Conservation (phyloP, 306 rosid genomes). For the Sphenostylis stenocarpa region DNA sequence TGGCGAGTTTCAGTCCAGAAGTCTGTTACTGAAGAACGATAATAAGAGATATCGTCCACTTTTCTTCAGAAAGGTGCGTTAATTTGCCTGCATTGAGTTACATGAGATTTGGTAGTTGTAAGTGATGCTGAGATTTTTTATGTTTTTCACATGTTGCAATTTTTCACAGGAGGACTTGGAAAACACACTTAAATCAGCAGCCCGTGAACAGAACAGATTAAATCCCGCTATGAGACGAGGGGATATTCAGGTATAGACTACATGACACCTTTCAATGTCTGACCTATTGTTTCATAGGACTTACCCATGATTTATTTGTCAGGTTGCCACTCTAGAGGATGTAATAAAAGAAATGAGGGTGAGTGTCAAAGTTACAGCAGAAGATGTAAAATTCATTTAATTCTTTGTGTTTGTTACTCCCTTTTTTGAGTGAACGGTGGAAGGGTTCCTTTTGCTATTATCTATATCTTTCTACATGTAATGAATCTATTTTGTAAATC, state of each 20-base stretch:
- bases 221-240: slow-evolving; percentile 68
- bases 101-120: slow-evolving; percentile 14
- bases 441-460: not conserved
- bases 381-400: slow-evolving; percentile 10
- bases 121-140: slow-evolving; percentile 23
- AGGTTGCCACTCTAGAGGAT: slow-evolving; percentile 90
- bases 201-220: slow-evolving; percentile 61
- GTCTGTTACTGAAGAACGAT: slow-evolving; percentile 76
- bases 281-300: slow-evolving; percentile 17
- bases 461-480: not conserved
- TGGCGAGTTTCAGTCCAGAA: slow-evolving; percentile 65
- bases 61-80: slow-evolving; percentile 86
- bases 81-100: slow-evolving; percentile 16
- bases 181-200: slow-evolving; percentile 65
- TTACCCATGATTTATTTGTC: slow-evolving; percentile 31
- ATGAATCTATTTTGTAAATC: not conserved
- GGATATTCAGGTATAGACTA: slow-evolving; percentile 72
- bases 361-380: slow-evolving; percentile 23
- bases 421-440: not conserved
- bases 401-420: not conserved
- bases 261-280: slow-evolving; percentile 13
- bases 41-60: slow-evolving; percentile 86
- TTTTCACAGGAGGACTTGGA: slow-evolving; percentile 82
- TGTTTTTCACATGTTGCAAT: slow-evolving; percentile 17
- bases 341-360: slow-evolving; percentile 94